Evolutionary conservation across 2,329 filamentous ascomycete genomes (phyloP), one percentile per base, ranked within the genome.

Genomic region (Monosporascus sp.): DNA sequence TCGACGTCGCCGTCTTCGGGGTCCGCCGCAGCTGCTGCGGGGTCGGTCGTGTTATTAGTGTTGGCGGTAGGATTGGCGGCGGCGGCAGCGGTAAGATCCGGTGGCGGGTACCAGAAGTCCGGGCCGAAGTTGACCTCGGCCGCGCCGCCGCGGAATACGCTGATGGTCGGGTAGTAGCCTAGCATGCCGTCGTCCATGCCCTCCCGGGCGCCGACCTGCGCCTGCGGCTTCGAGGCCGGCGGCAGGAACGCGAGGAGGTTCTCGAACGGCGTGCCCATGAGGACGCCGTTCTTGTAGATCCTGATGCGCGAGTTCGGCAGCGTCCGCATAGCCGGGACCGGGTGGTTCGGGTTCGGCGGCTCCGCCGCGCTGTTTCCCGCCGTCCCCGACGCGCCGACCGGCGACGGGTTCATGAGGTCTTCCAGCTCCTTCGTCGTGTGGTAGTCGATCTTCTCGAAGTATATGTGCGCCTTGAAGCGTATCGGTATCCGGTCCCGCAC

Each of bases 401-500:
- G 78, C 16, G 84, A 81, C 1, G 85, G 85, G 64, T 89, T 89
- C 78, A 91, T 86, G 20, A 88, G 74, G 63, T 96, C 89, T 63
- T 97, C 92, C 41, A 97, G 84, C 60, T 95, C 88, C 68, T 96
- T 95, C 11, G 87, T 88, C 0, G 89, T 79, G 62, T 93, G 89
- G 69, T 95, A 95, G 67, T 96, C 91, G 59, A 91, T 88, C 67
- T 90, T 88, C 72, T 97, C 93, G 70, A 96, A 97, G 74, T 95
- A 96, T 51, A 92, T 88, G 68, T 95, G 91, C 43, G 88, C 85
- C 71, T 96, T 97, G 76, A 96, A 95, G 9, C 92, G 86, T 60
- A 97, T 96, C 1, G 94, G 92, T 45, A 97, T 91, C 48, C 94
- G 89, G 70, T 99, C 95, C 57, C 95, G 90, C 55, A 99, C 89